These are phyloP conservation scores for Populus davidiana DNA, from an alignment of 345 rosid genomes.

Conservation along the genomic window DNA sequence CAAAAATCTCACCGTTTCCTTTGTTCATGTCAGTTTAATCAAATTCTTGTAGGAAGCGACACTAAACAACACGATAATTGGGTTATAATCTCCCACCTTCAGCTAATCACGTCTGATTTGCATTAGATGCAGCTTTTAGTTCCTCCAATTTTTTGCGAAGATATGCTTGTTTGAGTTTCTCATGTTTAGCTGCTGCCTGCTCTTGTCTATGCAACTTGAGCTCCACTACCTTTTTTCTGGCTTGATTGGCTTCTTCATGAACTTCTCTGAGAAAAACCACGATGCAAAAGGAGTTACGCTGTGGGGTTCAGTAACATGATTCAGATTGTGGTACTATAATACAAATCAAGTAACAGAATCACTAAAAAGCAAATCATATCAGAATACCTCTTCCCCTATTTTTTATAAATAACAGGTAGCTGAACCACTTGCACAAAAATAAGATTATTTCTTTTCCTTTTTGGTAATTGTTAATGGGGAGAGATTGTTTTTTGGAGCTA, in stretches of 20 bases:
- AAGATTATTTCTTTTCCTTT: too few species aligned
- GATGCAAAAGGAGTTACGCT: not conserved
- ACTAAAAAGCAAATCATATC: too few species aligned
- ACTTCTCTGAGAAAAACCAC: slow-evolving; percentile 56
- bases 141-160: slow-evolving; percentile 81
- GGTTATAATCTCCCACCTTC: not conserved
- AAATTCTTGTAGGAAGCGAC: not conserved
- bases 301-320: too few species aligned
- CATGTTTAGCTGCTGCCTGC: slow-evolving; percentile 67
- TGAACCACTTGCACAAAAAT: too few species aligned
- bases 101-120: not conserved
- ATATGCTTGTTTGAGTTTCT: slow-evolving; percentile 81
- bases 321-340: too few species aligned
- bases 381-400: too few species aligned
- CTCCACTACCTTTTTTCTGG: slow-evolving; percentile 69
- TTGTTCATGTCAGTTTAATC: not conserved
- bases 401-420: too few species aligned
- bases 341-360: too few species aligned
- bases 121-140: slow-evolving; percentile 53
- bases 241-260: slow-evolving; percentile 85
- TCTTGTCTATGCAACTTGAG: slow-evolving; percentile 69
- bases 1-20: not conserved
- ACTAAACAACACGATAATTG: not conserved
- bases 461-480: too few species aligned
- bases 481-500: too few species aligned